A percentile compares a stretch with the other conserved stretches of the same genome.
Conservation (phyloP, 345 rosid species). For the sweet orange (Citrus sinensis) region DNA sequence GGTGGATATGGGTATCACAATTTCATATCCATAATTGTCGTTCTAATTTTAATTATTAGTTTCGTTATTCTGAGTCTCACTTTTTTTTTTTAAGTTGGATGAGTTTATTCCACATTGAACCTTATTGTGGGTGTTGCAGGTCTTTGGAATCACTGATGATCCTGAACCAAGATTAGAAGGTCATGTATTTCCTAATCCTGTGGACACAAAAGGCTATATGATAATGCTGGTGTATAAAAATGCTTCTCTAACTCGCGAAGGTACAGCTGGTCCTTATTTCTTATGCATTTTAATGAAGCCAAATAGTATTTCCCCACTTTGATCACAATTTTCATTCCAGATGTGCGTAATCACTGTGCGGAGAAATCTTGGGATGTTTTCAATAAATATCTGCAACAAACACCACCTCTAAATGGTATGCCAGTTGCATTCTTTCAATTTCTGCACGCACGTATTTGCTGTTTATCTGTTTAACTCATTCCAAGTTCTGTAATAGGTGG, state of each 20-base stretch:
- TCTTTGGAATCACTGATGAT: slow-evolving; percentile 76
- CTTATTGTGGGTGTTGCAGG: slow-evolving; percentile 42
- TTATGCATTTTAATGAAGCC: slow-evolving; percentile 3
- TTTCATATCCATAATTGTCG: background rate
- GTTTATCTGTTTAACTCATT: slow-evolving; percentile 24
- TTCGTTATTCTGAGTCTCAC: background rate
- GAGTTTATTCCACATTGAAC: background rate
- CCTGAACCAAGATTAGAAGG: slow-evolving; percentile 83
- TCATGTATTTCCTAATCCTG: slow-evolving; percentile 86
- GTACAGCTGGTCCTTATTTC: slow-evolving; percentile 24
- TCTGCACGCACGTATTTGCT: background rate
- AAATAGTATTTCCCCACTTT: background rate
- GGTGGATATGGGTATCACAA: background rate
- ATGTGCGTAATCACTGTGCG: slow-evolving; percentile 63
- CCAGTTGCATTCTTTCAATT: background rate
- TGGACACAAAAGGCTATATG: slow-evolving; percentile 89
- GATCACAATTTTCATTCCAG: slow-evolving; percentile 26
- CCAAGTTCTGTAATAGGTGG: slow-evolving; percentile 48
- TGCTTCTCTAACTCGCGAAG: slow-evolving; percentile 93
- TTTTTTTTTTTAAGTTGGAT: too few species aligned
- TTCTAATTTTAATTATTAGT: background rate
- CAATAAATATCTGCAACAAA: slow-evolving; percentile 60
- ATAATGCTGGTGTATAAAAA: slow-evolving; percentile 86
- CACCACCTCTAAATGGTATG: slow-evolving; percentile 77
- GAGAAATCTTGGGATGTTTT: slow-evolving; percentile 83